phyloP scores from a whole-genome alignment of 176 grass and related monocot species.

The Phragmites australis region DNA sequence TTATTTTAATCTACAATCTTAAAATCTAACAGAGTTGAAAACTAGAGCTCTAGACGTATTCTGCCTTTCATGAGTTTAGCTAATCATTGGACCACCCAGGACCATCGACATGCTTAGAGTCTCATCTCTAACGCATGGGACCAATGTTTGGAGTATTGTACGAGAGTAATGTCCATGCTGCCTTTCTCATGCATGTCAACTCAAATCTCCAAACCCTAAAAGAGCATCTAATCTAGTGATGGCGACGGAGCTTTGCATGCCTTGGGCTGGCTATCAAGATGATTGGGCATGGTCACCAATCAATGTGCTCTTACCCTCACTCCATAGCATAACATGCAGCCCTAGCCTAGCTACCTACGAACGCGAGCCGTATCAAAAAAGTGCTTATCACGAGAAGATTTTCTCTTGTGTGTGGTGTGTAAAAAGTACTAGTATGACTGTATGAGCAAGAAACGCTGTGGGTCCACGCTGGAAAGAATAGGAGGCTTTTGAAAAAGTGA shows the following conservation, averaged over 20 bases:
- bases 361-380: constrained; percentile 3
- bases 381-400: constrained; percentile 1
- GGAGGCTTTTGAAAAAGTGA: not conserved
- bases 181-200: constrained; percentile 35
- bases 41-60: not conserved
- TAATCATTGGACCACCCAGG: constrained; percentile 36
- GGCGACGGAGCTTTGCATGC: constrained; percentile 8
- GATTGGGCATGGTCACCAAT: constrained; percentile 23
- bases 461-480: not conserved
- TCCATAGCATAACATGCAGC: not conserved
- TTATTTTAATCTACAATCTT: too few species aligned
- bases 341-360: not conserved
- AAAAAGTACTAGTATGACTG: too few species aligned
- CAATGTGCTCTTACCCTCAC: constrained; percentile 33
- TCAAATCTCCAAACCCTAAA: constrained; percentile 33
- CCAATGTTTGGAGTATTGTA: not conserved
- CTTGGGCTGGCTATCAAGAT: not conserved
- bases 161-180: constrained; percentile 29
- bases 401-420: constrained; percentile 2
- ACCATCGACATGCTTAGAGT: constrained; percentile 26
- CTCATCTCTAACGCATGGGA: constrained; percentile 9
- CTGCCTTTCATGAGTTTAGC: not conserved
- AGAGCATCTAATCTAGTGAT: constrained; percentile 46
- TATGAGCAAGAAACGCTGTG: not conserved
- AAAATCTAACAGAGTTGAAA: too few species aligned